Conservation (phyloP, 495 filamentous ascomycete species). For the Pseudoneurospora amorphoporcata region DNA sequence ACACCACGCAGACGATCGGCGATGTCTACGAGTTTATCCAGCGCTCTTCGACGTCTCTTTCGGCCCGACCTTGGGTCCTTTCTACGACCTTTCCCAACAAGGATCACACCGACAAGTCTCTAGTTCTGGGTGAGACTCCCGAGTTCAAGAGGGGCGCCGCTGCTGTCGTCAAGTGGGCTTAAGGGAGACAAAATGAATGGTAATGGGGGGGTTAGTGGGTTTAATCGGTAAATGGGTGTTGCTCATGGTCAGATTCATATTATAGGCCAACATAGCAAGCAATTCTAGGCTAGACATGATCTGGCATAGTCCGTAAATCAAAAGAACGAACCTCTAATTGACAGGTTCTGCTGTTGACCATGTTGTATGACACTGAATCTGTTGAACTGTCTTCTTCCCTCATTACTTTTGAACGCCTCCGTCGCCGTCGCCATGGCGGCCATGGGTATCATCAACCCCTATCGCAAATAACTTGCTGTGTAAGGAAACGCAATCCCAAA, state of each 20-base stretch:
- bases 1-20: constrained; percentile 79
- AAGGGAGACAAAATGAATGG: constrained; percentile 3
- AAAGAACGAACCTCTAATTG: background rate
- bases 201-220: background rate
- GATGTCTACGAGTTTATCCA: constrained; percentile 83
- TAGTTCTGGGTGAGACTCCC: constrained; percentile 61
- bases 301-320: background rate
- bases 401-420: constrained; percentile 10
- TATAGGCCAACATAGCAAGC: background rate
- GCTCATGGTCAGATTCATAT: background rate
- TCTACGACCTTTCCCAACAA: constrained; percentile 96
- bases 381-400: background rate
- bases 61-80: constrained; percentile 59
- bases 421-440: constrained; percentile 12
- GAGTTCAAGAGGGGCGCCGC: constrained; percentile 76
- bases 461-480: background rate
- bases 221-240: background rate
- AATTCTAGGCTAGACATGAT: background rate
- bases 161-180: constrained; percentile 83
- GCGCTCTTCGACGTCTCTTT: constrained; percentile 50
- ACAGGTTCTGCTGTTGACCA: background rate
- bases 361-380: background rate
- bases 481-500: background rate
- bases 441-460: constrained; percentile 13
- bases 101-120: constrained; percentile 66